Conservation (phyloP, 2,329 filamentous ascomycete species). For the Escovopsis weberi region DNA sequence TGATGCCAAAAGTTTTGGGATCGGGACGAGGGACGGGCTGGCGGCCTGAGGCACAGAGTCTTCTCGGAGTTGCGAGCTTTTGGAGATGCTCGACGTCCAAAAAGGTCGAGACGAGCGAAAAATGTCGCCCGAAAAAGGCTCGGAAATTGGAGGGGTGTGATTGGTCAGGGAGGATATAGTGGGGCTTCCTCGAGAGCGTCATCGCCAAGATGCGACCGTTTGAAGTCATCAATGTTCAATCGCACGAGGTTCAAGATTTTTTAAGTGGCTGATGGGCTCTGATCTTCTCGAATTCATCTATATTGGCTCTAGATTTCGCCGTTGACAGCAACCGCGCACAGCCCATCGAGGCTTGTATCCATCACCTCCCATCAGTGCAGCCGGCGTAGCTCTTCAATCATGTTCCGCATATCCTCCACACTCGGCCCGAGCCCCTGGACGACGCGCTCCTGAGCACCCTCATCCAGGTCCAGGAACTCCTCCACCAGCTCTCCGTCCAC, state of each 20-base stretch:
- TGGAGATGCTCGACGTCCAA: no score
- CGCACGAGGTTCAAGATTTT: background rate
- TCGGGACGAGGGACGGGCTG: slow-evolving; percentile 8
- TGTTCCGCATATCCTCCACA: slow-evolving; percentile 46
- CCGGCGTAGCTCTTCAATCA: slow-evolving; percentile 47
- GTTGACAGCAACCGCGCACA: background rate
- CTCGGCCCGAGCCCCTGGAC: slow-evolving; percentile 42
- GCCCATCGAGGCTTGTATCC: background rate
- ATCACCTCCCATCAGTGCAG: slow-evolving; percentile 33
- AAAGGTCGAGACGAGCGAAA: background rate
- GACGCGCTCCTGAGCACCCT: slow-evolving; percentile 37
- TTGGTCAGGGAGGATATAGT: slow-evolving; percentile 22
- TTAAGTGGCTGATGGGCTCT: background rate
- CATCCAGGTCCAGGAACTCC: slow-evolving; percentile 59
- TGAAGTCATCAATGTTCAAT: no score
- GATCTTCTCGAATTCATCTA: background rate
- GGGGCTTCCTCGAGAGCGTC: slow-evolving; percentile 7
- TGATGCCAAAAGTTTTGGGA: slow-evolving; percentile 27
- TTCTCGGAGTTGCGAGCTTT: background rate
- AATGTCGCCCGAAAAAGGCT: slow-evolving; percentile 14
- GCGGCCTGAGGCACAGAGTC: slow-evolving; percentile 29
- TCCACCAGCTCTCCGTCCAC: slow-evolving; percentile 89
- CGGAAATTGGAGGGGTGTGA: slow-evolving; percentile 32
- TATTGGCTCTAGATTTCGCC: background rate
- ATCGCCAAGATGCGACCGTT: no score